phyloP scores from a whole-genome alignment of 495 filamentous ascomycete genomes.

The Neurospora cerealis region DNA sequence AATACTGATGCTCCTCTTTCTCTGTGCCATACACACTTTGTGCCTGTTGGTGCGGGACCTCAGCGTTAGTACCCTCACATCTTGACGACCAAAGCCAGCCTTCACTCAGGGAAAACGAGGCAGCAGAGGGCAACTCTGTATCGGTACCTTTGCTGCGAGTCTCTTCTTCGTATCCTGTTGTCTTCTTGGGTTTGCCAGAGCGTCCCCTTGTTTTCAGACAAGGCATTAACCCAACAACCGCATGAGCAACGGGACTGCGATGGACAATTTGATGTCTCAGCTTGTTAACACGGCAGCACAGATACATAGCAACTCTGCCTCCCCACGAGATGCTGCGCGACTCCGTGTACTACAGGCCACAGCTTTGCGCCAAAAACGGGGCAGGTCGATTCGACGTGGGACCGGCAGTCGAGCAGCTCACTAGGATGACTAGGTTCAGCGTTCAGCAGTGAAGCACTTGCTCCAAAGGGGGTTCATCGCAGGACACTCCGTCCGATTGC shows the following conservation, averaged over 20 bases:
- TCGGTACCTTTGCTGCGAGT: background rate
- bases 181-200: background rate
- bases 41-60: background rate
- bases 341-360: background rate
- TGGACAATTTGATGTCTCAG: background rate
- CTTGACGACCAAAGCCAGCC: background rate
- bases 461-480: background rate
- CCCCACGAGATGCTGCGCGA: background rate
- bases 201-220: background rate
- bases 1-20: background rate
- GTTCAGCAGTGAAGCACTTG: background rate
- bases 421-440: background rate
- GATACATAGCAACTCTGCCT: background rate
- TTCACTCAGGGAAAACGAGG: background rate
- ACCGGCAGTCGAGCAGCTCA: background rate
- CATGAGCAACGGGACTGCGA: background rate
- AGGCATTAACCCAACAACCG: background rate
- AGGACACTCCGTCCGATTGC: constrained; percentile 6
- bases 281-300: background rate
- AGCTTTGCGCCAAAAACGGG: background rate
- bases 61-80: background rate
- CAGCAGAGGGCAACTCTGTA: background rate
- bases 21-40: background rate
- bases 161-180: background rate
- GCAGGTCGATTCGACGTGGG: background rate